phyloP scores from a whole-genome alignment of 202 grass and related monocot species.

The Elaeis oleifera region DNA sequence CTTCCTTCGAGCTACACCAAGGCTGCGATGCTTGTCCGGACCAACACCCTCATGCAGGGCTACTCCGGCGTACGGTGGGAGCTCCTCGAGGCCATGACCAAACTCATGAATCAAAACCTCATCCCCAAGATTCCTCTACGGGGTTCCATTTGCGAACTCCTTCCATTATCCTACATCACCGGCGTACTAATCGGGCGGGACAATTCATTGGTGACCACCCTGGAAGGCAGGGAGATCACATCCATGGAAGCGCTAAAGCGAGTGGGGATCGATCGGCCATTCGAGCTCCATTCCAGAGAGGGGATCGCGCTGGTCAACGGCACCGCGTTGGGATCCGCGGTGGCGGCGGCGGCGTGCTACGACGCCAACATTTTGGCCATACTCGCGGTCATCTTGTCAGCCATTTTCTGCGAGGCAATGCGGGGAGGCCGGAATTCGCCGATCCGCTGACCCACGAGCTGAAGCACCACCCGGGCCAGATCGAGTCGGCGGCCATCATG shows the following conservation, averaged over 20 bases:
- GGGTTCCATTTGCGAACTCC: neutral
- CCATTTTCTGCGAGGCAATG: no score
- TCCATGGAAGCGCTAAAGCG: neutral
- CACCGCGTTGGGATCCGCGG: neutral
- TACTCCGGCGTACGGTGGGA: slow-evolving; percentile 13
- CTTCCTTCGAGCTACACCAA: slow-evolving; percentile 1
- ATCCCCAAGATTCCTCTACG: slow-evolving; percentile 3
- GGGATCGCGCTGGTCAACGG: slow-evolving; percentile 6
- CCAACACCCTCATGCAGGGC: slow-evolving; percentile 8
- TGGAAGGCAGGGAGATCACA: neutral
- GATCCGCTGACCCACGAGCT: no score
- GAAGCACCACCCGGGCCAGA: no score
- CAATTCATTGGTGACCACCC: neutral
- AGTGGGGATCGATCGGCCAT: neutral
- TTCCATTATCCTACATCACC: neutral
- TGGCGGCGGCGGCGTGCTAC: neutral
- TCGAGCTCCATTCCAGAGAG: slow-evolving; percentile 4
- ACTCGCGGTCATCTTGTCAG: no score
- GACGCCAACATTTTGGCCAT: no score
- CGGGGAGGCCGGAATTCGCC: no score
- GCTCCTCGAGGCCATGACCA: neutral
- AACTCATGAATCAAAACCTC: slow-evolving; percentile 1
- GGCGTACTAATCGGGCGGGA: slow-evolving; percentile 2
- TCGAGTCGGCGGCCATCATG: no score
- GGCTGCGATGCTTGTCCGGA: slow-evolving; percentile 5